phyloP scores from a whole-genome alignment of 257 asterid genomes.

The Echium plantagineum region DNA sequence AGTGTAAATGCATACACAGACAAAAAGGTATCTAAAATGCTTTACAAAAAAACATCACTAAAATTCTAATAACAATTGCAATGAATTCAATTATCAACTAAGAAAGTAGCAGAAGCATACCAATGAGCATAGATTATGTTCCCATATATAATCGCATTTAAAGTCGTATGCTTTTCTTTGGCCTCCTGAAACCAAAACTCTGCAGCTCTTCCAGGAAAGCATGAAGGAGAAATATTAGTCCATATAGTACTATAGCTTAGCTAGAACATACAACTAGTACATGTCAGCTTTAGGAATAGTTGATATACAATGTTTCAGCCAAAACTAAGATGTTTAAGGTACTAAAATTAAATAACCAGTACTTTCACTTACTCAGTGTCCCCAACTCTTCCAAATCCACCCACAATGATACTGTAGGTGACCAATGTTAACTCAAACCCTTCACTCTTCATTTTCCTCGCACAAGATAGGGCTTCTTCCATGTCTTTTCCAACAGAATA shows the following conservation, averaged over 20 bases:
- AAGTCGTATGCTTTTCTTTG: conserved; percentile 45
- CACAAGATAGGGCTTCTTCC: conserved; percentile 95
- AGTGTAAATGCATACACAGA: too few relatives aligned
- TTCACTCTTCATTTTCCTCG: conserved; percentile 75
- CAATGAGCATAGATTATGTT: conserved; percentile 81
- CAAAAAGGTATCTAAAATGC: background rate
- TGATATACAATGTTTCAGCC: background rate
- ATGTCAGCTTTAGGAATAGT: too few relatives aligned
- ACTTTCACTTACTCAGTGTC: conserved; percentile 55
- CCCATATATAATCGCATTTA: conserved; percentile 83
- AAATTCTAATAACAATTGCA: background rate
- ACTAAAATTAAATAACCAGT: conserved; percentile 6
- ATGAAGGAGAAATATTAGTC: conserved; percentile 21
- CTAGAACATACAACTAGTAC: too few relatives aligned
- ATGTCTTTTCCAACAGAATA: conserved; percentile 93
- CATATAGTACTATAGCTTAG: background rate
- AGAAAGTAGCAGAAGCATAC: conserved; percentile 25
- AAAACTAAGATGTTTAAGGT: background rate
- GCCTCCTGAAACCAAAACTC: conserved; percentile 94
- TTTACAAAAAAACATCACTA: background rate
- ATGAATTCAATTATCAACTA: background rate
- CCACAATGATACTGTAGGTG: conserved; percentile 79
- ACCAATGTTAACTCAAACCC: conserved; percentile 87
- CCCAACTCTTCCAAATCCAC: conserved; percentile 72
- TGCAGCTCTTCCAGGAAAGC: conserved; percentile 69